Evolutionary conservation across 768 basidiomycete genomes (phyloP), one percentile per base, ranked within the genome.

Genomic region (Rhodotorula kratochvilovae): DNA sequence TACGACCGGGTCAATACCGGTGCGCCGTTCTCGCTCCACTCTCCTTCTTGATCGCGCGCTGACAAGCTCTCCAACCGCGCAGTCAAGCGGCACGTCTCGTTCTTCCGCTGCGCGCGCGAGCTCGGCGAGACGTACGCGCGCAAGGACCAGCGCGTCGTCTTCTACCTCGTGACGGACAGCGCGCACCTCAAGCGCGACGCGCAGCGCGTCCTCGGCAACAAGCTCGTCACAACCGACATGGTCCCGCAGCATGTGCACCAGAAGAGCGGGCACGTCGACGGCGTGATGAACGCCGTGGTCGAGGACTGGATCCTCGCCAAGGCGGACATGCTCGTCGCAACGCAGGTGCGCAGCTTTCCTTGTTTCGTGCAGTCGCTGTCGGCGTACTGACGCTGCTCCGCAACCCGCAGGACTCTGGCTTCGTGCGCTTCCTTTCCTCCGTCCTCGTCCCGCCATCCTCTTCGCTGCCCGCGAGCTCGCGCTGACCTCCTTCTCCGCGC

Each of bases 21-120:
- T 70, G 12, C 36, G 68, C 3, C 25, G 8, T 27, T 6, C 50
- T 27, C 59, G 5, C 2, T 43, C 39, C 51, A 21, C 16, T 36
- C 12, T n/a, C 29, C 3, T 6, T 27, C 6, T 45, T 23, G 43
- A 29, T 8, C 13, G 19, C 19, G 39, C 42, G 16, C 43, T 15
- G 35, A 50, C 36, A n/a, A 2, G 16, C 29, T 35, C 29, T 4
- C 19, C 6, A 15, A 10, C 33, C 10, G 10, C 58, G 10, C 59
- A 70, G 72, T 70, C 65, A 62, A 73, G 54, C 63, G 67, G 29
- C 67, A 73, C 45, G 33, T 56, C 23, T 46, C 65, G 5, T 74
- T 74, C 72, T 74, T 74, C 58, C 61, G 65, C 21, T 74, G 72
- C 62, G 72, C 72, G 13, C 65, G 63, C 27, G 67, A 70, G 39